A percentile compares a stretch with the other conserved stretches of the same genome.
These are phyloP conservation scores for Saprolegnia parasitica DNA, from an alignment of 352 stramenopile genomes.

Conservation along the genomic window DNA sequence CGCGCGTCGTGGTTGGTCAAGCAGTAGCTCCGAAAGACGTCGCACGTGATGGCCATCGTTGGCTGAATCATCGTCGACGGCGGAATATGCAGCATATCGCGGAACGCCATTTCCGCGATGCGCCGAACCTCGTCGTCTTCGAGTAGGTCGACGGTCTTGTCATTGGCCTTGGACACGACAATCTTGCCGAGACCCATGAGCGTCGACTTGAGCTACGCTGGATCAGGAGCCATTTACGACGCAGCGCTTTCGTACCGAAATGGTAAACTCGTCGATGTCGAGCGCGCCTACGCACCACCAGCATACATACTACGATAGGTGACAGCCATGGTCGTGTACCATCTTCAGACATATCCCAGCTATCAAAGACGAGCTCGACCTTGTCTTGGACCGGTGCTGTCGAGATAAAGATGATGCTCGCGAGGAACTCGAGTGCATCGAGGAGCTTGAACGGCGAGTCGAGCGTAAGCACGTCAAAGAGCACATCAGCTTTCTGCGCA, in stretches of 20 bases:
- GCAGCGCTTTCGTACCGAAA: slow-evolving; percentile 36
- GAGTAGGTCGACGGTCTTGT: slow-evolving; percentile 29
- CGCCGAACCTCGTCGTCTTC: slow-evolving; percentile 66
- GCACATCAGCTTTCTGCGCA: slow-evolving; percentile 45
- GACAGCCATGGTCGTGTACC: slow-evolving; percentile 36
- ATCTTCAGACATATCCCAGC: slow-evolving; percentile 84
- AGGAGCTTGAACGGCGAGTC: slow-evolving; percentile 33
- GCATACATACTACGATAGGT: too few relatives aligned
- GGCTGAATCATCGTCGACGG: slow-evolving; percentile 31
- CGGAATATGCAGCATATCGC: slow-evolving; percentile 51
- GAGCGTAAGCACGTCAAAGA: slow-evolving; percentile 53
- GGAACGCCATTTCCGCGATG: slow-evolving; percentile 57
- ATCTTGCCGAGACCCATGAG: slow-evolving; percentile 64
- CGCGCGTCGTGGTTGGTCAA: slow-evolving; percentile 54
- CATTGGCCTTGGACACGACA: slow-evolving; percentile 35
- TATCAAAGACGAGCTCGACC: slow-evolving; percentile 79
- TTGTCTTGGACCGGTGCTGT: slow-evolving; percentile 62
- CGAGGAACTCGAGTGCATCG: slow-evolving; percentile 77
- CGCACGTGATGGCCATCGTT: slow-evolving; percentile 56
- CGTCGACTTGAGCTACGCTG: slow-evolving; percentile 64
- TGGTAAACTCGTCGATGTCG: slow-evolving; percentile 80
- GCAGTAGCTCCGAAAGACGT: slow-evolving; percentile 75
- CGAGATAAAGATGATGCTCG: slow-evolving; percentile 62
- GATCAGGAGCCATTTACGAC: neutral
- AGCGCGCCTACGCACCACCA: slow-evolving; percentile 30